These are phyloP conservation scores for Penicillium oxalicum DNA, from an alignment of 2,329 filamentous ascomycete genomes.

Conservation along the genomic window DNA sequence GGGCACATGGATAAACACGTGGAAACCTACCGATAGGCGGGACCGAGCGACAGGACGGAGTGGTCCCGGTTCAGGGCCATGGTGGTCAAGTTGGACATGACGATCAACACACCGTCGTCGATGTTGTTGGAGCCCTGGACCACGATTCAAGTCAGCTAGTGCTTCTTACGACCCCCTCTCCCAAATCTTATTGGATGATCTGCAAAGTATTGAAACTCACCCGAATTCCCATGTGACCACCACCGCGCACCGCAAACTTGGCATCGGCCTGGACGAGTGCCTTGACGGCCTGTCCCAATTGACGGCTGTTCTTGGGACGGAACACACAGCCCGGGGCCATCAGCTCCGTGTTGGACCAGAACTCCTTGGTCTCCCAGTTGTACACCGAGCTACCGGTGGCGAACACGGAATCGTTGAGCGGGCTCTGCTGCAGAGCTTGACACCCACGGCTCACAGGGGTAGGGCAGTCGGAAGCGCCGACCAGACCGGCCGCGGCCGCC, in stretches of 20 bases:
- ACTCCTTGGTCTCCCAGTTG: slow-evolving; percentile 26
- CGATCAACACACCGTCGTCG: slow-evolving; percentile 29
- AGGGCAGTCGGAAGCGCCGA: slow-evolving; percentile 1
- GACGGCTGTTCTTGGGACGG: slow-evolving; percentile 23
- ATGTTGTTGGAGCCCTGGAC: slow-evolving; percentile 31
- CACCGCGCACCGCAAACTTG: slow-evolving; percentile 30
- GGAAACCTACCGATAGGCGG: slow-evolving; percentile 19
- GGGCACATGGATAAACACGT: too few relatives aligned
- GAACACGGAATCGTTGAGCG: slow-evolving; percentile 20
- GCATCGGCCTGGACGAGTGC: slow-evolving; percentile 17
- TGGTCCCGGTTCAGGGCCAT: slow-evolving; percentile 24
- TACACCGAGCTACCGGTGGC: slow-evolving; percentile 21
- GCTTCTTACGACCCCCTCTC: neutral
- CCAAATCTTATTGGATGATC: too few relatives aligned
- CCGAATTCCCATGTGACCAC: slow-evolving; percentile 31
- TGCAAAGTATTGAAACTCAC: slow-evolving; percentile 8
- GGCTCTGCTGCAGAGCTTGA: slow-evolving; percentile 8
- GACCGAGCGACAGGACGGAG: slow-evolving; percentile 26
- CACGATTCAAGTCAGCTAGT: neutral
- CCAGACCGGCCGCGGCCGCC: slow-evolving; percentile 3
- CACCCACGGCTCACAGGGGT: slow-evolving; percentile 14
- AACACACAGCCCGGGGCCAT: slow-evolving; percentile 31
- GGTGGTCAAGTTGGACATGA: slow-evolving; percentile 27
- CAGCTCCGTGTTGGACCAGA: slow-evolving; percentile 35
- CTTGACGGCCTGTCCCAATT: slow-evolving; percentile 22